Base-by-base conservation (phyloP, 2,329 filamentous ascomycete genomes). In the Colletotrichum magnum region DNA sequence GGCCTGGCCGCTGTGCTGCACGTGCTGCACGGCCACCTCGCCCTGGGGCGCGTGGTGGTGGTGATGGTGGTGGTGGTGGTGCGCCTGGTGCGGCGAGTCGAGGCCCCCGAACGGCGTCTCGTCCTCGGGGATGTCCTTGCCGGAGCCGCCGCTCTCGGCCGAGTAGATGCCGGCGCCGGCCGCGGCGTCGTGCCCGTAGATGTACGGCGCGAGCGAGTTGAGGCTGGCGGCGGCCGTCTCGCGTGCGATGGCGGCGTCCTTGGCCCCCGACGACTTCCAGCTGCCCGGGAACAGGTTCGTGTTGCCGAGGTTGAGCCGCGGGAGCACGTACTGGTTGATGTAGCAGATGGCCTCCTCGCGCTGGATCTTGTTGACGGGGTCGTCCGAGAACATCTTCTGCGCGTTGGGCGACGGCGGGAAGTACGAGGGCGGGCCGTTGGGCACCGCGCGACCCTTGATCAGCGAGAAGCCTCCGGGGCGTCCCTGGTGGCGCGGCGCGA, bases 311-410 rank as follows among this genome's bases (percentile, higher is more conserved):
- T 88, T 88, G 16, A 89, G 82, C 4, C 86, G 85, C 18, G 90
- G 89, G 41, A 92, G 81, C 2, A 92, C 88, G 72, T 90, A 90
- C 77, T 92, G 89, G 77, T 92, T 92, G 78, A 92, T 91, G 78
- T 91, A 92, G 77, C 86, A 87, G 48, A 92, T 86, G 0, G 89
- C 89, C 74, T 91, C 89, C 73, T 92, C 89, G 13, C 89, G 86
- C 77, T 90, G 89, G 72, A 92, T 88, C 81, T 91, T 91, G 71
- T 85, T 86, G 28, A 90, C 85, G 1, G 89, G 88, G 72, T 92
- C 89, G 68, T 86, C 84, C 1, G 83, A 79, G 39, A 72, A 72
- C 65, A 72, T 64, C 51, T 71, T 68, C 64, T 84, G 84, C 6
- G 82, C 82, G 56, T 83, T 82, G 2, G 81, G 76, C 0, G 81